Evolutionary conservation across 805 yeast species (phyloP), one percentile per base, ranked within the genome.

Genomic region (Blastobotrys muscicola): DNA sequence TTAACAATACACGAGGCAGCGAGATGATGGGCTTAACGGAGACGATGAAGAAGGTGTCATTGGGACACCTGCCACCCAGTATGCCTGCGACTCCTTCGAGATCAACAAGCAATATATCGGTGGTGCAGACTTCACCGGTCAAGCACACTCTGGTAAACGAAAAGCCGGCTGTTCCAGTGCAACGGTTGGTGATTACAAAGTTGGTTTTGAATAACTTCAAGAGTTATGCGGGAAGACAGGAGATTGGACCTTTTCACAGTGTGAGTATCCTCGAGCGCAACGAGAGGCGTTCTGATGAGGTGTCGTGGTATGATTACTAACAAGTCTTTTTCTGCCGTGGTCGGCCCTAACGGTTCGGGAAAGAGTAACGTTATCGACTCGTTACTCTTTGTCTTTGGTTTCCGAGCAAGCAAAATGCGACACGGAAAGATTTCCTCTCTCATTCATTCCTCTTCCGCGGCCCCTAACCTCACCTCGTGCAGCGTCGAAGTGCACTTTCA

Each of bases 341-440:
- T 92, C 10, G 99, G 99, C 0, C 98, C 98, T 4, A 92, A 92
- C 61, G 99, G 99, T 7, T 83, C 95, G 9, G 99, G 99, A 2
- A 92, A 92, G 64, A 89, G 97, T 11, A 92, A 94, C 58, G 97
- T 92, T 50, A 92, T 92, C 61, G 98, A 94, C 61, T 86, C 97
- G 4, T 78, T 92, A 71, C 72, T 94, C 30, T 92, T 92, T 62
- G 98, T 94, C 1, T 92, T 92, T 67, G 99, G 99, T 0, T 92
- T 92, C 65, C 71, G 97, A 46, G 97, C 98, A 0, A 78, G 79
- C 59, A 92, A 94, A 60, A 87, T 92, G 96, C 80, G 99, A 57
- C 99, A 92, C 54, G 84, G 90, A 1, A 90, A 87, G 58, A 64
- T 92, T n/a, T 79, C 92, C 1, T 96, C 89, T 45, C 71, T 92